Evolutionary conservation across 208 protist genomes (phyloP).

Genomic region (Dictyostelium gargantuum): DNA sequence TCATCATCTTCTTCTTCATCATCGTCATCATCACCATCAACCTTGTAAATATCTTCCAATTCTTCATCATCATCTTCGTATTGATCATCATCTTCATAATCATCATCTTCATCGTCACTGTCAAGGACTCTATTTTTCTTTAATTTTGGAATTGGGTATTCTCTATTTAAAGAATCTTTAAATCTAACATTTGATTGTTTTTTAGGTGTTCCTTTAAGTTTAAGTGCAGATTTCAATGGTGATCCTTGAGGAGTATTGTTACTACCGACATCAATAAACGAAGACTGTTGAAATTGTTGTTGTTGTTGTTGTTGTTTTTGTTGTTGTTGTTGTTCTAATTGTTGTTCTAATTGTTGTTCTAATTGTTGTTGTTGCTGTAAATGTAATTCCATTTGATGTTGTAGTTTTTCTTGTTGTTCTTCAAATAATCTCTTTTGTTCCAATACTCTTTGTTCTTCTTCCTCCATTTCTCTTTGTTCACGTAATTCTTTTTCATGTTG

Average conservation of each 20-base stretch:
- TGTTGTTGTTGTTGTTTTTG: not conserved
- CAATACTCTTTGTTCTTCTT: too few species aligned
- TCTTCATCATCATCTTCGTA: not conserved
- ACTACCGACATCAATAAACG: not conserved
- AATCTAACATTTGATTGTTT: not conserved
- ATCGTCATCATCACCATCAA: not conserved
- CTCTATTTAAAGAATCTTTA: slow-evolving; percentile 8
- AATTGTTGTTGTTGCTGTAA: not conserved
- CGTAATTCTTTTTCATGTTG: not conserved
- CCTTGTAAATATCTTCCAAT: not conserved
- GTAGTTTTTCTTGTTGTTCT: not conserved
- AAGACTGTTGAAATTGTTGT: not conserved
- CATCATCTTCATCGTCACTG: not conserved
- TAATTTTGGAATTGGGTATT: slow-evolving; percentile 12
- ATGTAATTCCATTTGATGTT: not conserved
- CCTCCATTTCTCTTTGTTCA: not conserved
- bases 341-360: not conserved
- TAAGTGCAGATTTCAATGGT: slow-evolving; percentile 11
- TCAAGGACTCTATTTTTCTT: not conserved
- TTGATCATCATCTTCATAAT: not conserved
- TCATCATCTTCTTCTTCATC: not conserved
- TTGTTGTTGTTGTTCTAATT: not conserved
- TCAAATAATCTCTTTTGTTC: not conserved
- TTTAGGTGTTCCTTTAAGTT: not conserved
- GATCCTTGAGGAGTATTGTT: not conserved